A percentile compares a stretch with the other conserved stretches of the same genome.
Conservation (phyloP, 306 rosid species). For the Myrica gale region DNA sequence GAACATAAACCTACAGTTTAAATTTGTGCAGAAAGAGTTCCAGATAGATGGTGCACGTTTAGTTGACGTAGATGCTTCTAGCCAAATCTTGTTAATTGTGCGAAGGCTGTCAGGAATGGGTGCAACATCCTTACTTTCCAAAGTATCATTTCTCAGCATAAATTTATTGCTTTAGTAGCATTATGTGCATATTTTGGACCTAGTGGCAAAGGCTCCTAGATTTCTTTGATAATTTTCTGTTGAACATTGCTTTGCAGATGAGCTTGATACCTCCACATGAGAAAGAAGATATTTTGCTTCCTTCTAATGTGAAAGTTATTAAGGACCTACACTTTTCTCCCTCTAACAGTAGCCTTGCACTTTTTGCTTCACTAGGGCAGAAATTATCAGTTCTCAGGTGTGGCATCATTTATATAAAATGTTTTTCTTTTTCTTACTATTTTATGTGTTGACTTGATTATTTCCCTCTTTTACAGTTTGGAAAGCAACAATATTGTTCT, state of each 20-base stretch:
- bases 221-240: conserved; percentile 6
- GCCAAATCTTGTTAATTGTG: conserved; percentile 65
- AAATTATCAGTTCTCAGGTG: conserved; percentile 81
- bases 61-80: conserved; percentile 63
- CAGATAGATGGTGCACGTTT: conserved; percentile 61
- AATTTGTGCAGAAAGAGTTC: conserved; percentile 54
- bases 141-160: conserved; percentile 49
- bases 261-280: conserved; percentile 83
- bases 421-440: conserved; percentile 2
- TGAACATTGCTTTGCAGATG: conserved; percentile 49
- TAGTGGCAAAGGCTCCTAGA: conserved; percentile 17
- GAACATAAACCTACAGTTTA: conserved; percentile 33
- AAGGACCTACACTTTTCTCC: conserved; percentile 77
- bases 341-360: conserved; percentile 50
- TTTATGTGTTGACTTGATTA: conserved; percentile 18
- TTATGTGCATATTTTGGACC: conserved; percentile 7
- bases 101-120: conserved; percentile 59
- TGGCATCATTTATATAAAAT: conserved; percentile 9
- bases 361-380: conserved; percentile 68
- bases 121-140: conserved; percentile 49
- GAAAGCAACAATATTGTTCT: conserved; percentile 62
- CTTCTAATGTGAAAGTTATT: conserved; percentile 48
- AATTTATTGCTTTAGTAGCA: conserved; percentile 15
- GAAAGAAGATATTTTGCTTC: conserved; percentile 69
- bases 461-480: conserved; percentile 53